phyloP scores from a whole-genome alignment of 176 grass and related monocot genomes.

The Avena atlantica region DNA sequence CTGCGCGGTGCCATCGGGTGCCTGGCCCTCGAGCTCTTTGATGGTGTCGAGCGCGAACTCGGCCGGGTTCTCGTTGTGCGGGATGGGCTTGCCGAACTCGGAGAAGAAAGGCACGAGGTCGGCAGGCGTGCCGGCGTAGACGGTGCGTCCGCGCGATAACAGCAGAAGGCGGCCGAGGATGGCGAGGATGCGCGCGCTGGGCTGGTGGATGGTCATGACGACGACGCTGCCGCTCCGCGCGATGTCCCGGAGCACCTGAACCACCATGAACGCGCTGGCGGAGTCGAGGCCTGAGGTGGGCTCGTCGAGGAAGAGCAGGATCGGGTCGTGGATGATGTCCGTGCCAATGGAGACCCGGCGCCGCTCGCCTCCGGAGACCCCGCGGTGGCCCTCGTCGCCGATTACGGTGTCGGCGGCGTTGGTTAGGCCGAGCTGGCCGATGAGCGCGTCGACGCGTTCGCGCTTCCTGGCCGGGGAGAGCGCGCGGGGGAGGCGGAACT shows the following conservation, averaged over 20 bases:
- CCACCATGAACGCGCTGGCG: constrained; percentile 86
- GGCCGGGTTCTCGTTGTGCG: constrained; percentile 80
- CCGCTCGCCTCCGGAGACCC: constrained; percentile 82
- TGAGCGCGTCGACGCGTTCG: constrained; percentile 70
- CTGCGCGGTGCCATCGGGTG: constrained; percentile 36
- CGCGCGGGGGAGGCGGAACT: constrained; percentile 77
- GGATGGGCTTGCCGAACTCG: constrained; percentile 67
- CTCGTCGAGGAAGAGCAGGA: constrained; percentile 90
- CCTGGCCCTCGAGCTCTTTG: constrained; percentile 58
- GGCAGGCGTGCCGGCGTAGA: constrained; percentile 60
- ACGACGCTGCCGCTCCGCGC: constrained; percentile 88
- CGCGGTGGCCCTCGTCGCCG: constrained; percentile 89
- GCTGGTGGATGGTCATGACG: constrained; percentile 91
- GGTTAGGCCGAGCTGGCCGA: constrained; percentile 79
- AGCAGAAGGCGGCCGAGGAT: constrained; percentile 72
- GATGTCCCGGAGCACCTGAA: constrained; percentile 80
- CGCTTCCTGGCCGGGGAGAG: constrained; percentile 59
- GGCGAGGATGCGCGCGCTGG: constrained; percentile 71
- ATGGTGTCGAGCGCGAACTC: constrained; percentile 95
- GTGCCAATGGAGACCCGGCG: constrained; percentile 87
- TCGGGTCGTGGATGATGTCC: constrained; percentile 90
- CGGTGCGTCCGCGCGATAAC: constrained; percentile 70
- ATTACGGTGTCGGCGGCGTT: constrained; percentile 83
- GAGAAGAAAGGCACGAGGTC: constrained; percentile 64
- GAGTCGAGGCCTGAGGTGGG: constrained; percentile 91